Evolutionary conservation across 2,329 filamentous ascomycete genomes (phyloP), one percentile per base, ranked within the genome.

Genomic region (Arthroderma sp.): DNA sequence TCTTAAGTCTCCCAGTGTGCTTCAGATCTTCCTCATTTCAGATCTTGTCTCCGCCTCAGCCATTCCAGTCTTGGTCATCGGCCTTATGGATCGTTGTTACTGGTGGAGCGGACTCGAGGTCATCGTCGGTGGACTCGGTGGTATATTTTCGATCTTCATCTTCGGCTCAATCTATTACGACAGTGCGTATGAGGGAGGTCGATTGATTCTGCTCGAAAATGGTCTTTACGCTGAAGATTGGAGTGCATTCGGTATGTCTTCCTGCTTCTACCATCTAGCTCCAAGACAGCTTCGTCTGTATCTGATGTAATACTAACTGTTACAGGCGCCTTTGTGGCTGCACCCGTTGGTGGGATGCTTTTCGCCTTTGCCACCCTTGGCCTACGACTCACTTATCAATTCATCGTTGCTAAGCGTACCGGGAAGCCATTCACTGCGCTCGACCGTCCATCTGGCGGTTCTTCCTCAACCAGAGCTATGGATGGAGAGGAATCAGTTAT

Each of bases 81-180:
- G 85, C 0, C 68, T 91, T 5, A 73, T 68, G 31, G 75, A 84
- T 41, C 66, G 65, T 38, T 64, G 61, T 39, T 84, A 83, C 65
- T 87, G 77, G 70, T 86, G 83, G 79, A 76, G 79, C 37, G 85
- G 85, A 10, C 83, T 86, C 55, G 85, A 91, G 62, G 83, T 89
- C 29, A 77, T 91, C 10, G 73, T 82, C 29, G 85, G 83, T 45
- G 82, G 83, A 0, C 69, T 89, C 0, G 85, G 85, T 6, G 85
- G 85, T 11, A 77, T 91, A 43, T 62, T 91, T 22, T 80, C 80
- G 7, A 82, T 91, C 50, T 91, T 88, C 66, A 72, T 89, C 55
- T 91, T 88, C 53, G 85, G 85, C 4, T 70, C 80, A 9, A 74
- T 86, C 49, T 91, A 88, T 68, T 88, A 83, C 58, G 82, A 80